Evolutionary conservation across 1,139 yeast genomes (phyloP).

Genomic region (Suhomyces panamericanus): DNA sequence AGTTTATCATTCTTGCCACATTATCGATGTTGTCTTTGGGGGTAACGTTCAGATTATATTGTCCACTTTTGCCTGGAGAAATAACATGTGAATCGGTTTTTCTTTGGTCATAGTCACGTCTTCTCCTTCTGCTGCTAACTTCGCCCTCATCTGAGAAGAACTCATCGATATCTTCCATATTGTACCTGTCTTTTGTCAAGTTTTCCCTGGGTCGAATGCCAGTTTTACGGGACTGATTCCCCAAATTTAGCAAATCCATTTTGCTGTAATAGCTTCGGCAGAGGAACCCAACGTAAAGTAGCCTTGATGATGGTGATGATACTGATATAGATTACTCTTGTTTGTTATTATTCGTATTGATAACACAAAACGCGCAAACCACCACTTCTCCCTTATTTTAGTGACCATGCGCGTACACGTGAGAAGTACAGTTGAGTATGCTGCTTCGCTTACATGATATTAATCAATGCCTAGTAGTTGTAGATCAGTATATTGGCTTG

Average conservation of each 20-base stretch:
- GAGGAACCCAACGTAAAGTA: too few species aligned
- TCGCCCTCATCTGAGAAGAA: constrained; percentile 59
- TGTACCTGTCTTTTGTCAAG: constrained; percentile 60
- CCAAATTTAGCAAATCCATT: constrained; percentile 55
- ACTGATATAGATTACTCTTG: constrained; percentile 1
- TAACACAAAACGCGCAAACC: constrained; percentile 13
- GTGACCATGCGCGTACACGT: constrained; percentile 1
- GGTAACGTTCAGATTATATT: constrained; percentile 9
- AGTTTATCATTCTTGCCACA: constrained; percentile 41
- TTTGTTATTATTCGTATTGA: constrained; percentile 8
- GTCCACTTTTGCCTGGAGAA: neutral
- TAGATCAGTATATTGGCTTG: neutral
- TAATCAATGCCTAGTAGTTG: neutral
- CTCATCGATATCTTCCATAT: constrained; percentile 79
- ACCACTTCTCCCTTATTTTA: neutral
- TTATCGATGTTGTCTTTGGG: constrained; percentile 21
- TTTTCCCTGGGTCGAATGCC: constrained; percentile 55
- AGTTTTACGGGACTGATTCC: constrained; percentile 58
- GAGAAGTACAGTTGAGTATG: neutral
- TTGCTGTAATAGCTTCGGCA: neutral
- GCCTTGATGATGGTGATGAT: neutral
- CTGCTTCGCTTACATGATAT: too few species aligned
- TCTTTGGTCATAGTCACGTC: constrained; percentile 1
- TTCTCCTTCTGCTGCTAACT: constrained; percentile 7
- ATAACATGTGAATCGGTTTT: neutral